phyloP scores from a whole-genome alignment of 2,329 filamentous ascomycete species.

The Exophiala sideris region DNA sequence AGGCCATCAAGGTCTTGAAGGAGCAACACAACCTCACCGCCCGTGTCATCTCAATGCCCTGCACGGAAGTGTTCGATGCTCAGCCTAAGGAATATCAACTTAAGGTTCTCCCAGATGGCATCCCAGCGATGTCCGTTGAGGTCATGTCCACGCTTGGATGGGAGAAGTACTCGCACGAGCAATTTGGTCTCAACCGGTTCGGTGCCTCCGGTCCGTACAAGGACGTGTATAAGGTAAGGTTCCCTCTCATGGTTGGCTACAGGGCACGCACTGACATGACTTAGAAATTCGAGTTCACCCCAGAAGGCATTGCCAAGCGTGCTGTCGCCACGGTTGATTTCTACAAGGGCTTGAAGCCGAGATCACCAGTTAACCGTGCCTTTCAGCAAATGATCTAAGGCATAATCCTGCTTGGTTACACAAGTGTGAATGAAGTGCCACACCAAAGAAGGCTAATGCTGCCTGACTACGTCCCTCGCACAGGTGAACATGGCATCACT shows the following conservation, averaged over 20 bases:
- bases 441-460: constrained; percentile 1
- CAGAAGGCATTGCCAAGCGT: constrained; percentile 94
- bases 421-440: background rate
- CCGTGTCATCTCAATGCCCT: constrained; percentile 92
- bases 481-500: too few species aligned
- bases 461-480: background rate
- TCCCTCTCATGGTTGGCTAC: background rate
- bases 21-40: constrained; percentile 84
- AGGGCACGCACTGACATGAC: constrained; percentile 37
- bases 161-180: constrained; percentile 99
- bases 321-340: constrained; percentile 89
- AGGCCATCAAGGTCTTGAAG: constrained; percentile 85
- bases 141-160: constrained; percentile 96
- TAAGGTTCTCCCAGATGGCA: constrained; percentile 86
- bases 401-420: background rate
- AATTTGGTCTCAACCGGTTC: constrained; percentile 98
- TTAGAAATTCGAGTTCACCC: constrained; percentile 98
- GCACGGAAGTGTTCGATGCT: constrained; percentile 92
- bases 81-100: constrained; percentile 95
- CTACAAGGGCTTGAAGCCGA: constrained; percentile 93
- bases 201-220: constrained; percentile 96
- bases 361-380: constrained; percentile 93
- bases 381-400: constrained; percentile 92
- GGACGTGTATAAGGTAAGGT: constrained; percentile 85
- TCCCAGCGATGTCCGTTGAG: constrained; percentile 90